Evolutionary conservation across 148 eudicot genomes (phyloP).

Genomic region (Cornus florida): DNA sequence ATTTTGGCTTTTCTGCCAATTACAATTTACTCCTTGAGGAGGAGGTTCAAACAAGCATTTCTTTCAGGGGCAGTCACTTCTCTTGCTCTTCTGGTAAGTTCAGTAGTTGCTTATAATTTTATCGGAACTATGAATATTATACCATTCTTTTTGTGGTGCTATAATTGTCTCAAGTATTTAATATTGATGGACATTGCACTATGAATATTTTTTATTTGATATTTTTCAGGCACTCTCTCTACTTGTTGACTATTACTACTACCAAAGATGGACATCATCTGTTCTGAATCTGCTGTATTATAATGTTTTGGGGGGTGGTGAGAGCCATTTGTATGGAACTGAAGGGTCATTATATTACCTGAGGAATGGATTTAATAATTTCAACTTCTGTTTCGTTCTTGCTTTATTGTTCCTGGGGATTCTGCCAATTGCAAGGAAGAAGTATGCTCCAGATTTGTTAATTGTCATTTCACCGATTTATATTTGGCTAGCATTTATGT

Average conservation of each 20-base stretch:
- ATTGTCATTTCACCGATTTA: constrained; percentile 74
- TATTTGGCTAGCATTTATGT: constrained; percentile 95
- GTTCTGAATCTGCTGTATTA: constrained; percentile 78
- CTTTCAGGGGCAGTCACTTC: constrained; percentile 66
- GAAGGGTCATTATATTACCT: constrained; percentile 85
- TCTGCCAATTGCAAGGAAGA: constrained; percentile 63
- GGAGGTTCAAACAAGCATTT: constrained; percentile 69
- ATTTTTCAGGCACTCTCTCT: constrained; percentile 66
- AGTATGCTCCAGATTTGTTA: constrained; percentile 77
- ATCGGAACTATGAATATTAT: too few species aligned
- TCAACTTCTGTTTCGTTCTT: constrained; percentile 85
- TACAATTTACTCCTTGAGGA: constrained; percentile 66
- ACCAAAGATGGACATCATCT: constrained; percentile 91
- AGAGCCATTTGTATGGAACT: constrained; percentile 93
- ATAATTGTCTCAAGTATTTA: not conserved
- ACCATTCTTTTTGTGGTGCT: not conserved
- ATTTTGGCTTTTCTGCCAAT: constrained; percentile 89
- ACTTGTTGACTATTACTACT: constrained; percentile 71
- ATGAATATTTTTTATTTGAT: constrained; percentile 4
- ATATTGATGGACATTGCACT: not conserved
- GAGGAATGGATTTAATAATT: constrained; percentile 89
- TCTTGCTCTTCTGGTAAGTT: constrained; percentile 62
- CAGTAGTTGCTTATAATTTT: not conserved
- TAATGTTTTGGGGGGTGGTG: constrained; percentile 96
- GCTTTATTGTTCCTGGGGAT: constrained; percentile 76